A percentile compares a stretch with the other conserved stretches of the same genome.
Conservation (phyloP, 1,284 basidiomycete species). For the Trichosporon coremiiforme region DNA sequence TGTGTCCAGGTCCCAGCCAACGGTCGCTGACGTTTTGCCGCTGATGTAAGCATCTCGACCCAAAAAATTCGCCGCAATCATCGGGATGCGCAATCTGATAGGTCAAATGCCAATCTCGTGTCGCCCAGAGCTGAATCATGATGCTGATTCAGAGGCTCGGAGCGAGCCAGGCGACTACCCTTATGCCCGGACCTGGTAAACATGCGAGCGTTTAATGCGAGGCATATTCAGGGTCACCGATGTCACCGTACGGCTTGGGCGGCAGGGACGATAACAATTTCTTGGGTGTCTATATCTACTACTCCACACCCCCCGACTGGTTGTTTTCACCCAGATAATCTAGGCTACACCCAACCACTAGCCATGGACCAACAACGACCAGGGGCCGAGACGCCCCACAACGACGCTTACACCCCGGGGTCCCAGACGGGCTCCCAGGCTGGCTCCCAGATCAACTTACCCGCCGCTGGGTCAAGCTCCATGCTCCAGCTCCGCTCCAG, state of each 20-base stretch:
- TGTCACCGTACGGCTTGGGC: neutral
- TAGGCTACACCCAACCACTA: neutral
- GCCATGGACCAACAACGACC: slow-evolving; percentile 9
- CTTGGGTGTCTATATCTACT: slow-evolving; percentile 3
- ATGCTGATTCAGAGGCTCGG: slow-evolving; percentile 8
- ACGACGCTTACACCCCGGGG: neutral
- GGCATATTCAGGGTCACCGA: slow-evolving; percentile 9
- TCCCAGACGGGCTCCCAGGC: neutral
- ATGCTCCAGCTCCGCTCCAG: slow-evolving; percentile 11
- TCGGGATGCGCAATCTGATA: neutral
- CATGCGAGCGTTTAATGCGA: neutral
- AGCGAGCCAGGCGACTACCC: neutral
- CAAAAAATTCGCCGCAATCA: slow-evolving; percentile 8
- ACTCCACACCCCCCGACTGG: neutral
- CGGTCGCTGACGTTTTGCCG: neutral
- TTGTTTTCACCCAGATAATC: neutral
- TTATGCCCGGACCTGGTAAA: neutral
- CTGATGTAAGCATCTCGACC: neutral
- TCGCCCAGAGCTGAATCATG: neutral
- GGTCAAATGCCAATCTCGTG: neutral
- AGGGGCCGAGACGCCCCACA: slow-evolving; percentile 5
- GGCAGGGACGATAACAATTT: slow-evolving; percentile 9
- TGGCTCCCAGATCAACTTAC: slow-evolving; percentile 5
- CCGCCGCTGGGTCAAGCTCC: neutral
- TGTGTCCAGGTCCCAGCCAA: neutral